These are phyloP conservation scores for Diaporthe sp. DNA, from an alignment of 2,329 filamentous ascomycete species.

Conservation along the genomic window DNA sequence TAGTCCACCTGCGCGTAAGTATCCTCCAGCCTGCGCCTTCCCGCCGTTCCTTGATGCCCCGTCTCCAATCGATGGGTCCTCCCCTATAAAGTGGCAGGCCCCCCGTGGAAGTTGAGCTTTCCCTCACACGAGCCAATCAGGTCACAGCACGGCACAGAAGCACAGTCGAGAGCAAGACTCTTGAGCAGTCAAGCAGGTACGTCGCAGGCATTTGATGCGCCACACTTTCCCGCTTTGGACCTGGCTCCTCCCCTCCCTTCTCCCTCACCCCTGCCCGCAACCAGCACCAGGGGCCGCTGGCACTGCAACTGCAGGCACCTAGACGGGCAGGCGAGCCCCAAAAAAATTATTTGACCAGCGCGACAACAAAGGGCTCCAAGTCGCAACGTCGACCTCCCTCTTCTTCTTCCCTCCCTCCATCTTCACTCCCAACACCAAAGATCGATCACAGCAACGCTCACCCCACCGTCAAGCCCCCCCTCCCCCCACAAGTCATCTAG, in stretches of 20 bases:
- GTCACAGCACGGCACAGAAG: neutral
- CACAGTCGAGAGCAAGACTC: neutral
- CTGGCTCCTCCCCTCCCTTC: constrained; percentile 33
- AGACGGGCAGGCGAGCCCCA: constrained; percentile 35
- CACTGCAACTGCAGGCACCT: constrained; percentile 35
- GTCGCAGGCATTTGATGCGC: constrained; percentile 36
- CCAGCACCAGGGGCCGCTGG: constrained; percentile 30
- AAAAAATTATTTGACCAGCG: constrained; percentile 54
- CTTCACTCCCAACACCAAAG: constrained; percentile 51
- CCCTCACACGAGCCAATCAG: constrained; percentile 28
- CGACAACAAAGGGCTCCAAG: constrained; percentile 45
- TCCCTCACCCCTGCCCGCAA: constrained; percentile 35
- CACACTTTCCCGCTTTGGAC: constrained; percentile 38
- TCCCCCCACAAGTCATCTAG: constrained; percentile 71
- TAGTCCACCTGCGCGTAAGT: neutral
- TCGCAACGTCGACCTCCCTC: constrained; percentile 48
- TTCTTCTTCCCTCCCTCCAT: constrained; percentile 48
- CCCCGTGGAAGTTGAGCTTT: constrained; percentile 24
- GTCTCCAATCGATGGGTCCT: neutral
- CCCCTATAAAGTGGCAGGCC: constrained; percentile 17
- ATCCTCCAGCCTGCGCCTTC: neutral
- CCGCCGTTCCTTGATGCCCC: neutral
- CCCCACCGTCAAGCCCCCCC: constrained; percentile 52
- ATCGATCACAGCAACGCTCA: constrained; percentile 55
- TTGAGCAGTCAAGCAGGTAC: constrained; percentile 38